Evolutionary conservation across 352 stramenopile species (phyloP).

Genomic region (Phytophthora cactorum): DNA sequence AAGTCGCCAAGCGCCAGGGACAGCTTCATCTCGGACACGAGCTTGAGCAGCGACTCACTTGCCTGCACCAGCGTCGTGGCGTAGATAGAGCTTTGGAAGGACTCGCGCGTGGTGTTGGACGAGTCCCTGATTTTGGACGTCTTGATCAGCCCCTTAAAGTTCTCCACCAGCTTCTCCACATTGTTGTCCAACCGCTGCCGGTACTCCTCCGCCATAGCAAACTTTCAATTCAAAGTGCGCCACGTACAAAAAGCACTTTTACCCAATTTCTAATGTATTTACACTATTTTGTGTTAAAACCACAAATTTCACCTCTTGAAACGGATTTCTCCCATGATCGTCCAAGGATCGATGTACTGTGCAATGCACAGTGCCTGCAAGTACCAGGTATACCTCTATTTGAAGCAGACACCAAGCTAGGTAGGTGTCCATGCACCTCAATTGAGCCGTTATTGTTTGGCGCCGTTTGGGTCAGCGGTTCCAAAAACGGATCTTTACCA

Average conservation of each 20-base stretch:
- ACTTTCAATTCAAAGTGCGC: not conserved
- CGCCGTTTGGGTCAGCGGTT: slow-evolving; percentile 13
- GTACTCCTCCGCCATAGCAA: slow-evolving; percentile 83
- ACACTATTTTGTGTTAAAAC: not conserved
- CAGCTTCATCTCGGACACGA: slow-evolving; percentile 86
- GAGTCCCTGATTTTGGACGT: slow-evolving; percentile 84
- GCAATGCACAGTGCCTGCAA: no score
- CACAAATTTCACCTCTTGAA: no score
- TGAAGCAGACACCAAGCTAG: not conserved
- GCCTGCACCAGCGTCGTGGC: slow-evolving; percentile 82
- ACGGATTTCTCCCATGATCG: no score
- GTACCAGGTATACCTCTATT: no score
- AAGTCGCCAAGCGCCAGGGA: slow-evolving; percentile 82
- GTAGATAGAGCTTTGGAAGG: slow-evolving; percentile 85
- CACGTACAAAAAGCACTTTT: not conserved
- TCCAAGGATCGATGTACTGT: no score
- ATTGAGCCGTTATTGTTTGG: slow-evolving; percentile 8
- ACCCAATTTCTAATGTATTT: not conserved
- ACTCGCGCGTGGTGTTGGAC: slow-evolving; percentile 80
- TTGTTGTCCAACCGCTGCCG: slow-evolving; percentile 88
- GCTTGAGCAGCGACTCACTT: slow-evolving; percentile 80
- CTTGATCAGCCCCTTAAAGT: slow-evolving; percentile 87
- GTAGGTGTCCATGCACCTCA: not conserved
- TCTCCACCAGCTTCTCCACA: slow-evolving; percentile 89
- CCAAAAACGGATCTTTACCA: slow-evolving; percentile 36